A percentile compares a stretch with the other conserved stretches of the same genome.
Evolutionary conservation across 2,329 filamentous ascomycete species (phyloP).

Genomic region (Cordyceps fumosorosea): DNA sequence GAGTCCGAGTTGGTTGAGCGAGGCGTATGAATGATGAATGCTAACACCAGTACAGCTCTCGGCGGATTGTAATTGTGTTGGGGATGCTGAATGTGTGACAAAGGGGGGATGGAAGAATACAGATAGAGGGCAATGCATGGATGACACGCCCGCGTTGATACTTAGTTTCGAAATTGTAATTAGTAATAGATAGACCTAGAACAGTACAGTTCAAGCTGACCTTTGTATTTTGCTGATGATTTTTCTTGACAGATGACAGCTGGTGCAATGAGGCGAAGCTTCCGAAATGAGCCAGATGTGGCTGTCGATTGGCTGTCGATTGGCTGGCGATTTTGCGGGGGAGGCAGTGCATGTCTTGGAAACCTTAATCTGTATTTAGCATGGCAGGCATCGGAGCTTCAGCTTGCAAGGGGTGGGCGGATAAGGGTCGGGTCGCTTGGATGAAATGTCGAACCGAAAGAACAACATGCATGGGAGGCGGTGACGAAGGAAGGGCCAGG

Average conservation of each 20-base stretch:
- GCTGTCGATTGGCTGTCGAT: background rate
- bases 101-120: too few species aligned
- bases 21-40: background rate
- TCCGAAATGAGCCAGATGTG: slow-evolving; percentile 1
- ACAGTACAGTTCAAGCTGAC: background rate
- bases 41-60: slow-evolving; percentile 6
- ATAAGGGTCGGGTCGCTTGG: too few species aligned
- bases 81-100: too few species aligned
- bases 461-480: too few species aligned
- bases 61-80: background rate
- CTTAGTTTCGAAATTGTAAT: background rate
- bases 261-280: background rate
- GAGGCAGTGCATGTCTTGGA: slow-evolving; percentile 10
- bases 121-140: background rate
- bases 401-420: background rate
- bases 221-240: background rate
- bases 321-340: slow-evolving; percentile 7
- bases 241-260: background rate
- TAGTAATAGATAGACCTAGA: background rate
- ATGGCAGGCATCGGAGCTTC: background rate
- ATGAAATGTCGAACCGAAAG: too few species aligned
- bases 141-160: background rate
- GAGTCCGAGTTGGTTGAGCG: too few species aligned
- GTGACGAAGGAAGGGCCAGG: background rate
- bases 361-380: background rate